Percentiles rank a stretch among this genome's conserved stretches.
Evolutionary conservation across 495 filamentous ascomycete species (phyloP).

Genomic region (Xylaria acuta): DNA sequence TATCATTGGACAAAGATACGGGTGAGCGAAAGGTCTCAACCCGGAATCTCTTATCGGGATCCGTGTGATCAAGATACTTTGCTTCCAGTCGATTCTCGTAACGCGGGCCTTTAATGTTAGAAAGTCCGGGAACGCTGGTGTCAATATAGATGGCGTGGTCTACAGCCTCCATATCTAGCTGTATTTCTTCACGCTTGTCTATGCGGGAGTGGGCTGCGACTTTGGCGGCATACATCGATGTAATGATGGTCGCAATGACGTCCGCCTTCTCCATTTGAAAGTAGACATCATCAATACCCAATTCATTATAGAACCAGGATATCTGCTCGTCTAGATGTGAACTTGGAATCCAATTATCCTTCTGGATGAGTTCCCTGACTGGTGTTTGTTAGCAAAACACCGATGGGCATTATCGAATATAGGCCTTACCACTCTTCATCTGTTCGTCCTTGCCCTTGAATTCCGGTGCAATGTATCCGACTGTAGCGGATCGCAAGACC

Average conservation of each 20-base stretch:
- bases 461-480: slow-evolving; percentile 92
- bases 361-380: slow-evolving; percentile 52
- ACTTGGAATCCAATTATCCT: slow-evolving; percentile 78
- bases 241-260: slow-evolving; percentile 90
- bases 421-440: slow-evolving; percentile 79
- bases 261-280: slow-evolving; percentile 91
- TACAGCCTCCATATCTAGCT: slow-evolving; percentile 89
- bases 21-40: slow-evolving; percentile 97
- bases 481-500: slow-evolving; percentile 85
- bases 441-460: slow-evolving; percentile 95
- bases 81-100: slow-evolving; percentile 94
- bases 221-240: slow-evolving; percentile 96
- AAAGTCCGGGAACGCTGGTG: slow-evolving; percentile 87
- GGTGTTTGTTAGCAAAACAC: slow-evolving; percentile 33
- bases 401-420: background rate
- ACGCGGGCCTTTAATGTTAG: slow-evolving; percentile 73
- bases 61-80: slow-evolving; percentile 85
- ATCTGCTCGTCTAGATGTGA: slow-evolving; percentile 85
- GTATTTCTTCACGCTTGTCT: slow-evolving; percentile 92
- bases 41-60: slow-evolving; percentile 72
- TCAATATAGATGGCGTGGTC: slow-evolving; percentile 99
- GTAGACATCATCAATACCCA: slow-evolving; percentile 99
- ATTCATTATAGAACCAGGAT: slow-evolving; percentile 94
- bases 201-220: slow-evolving; percentile 92
- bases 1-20: slow-evolving; percentile 62